Evolutionary conservation across 768 basidiomycete genomes (phyloP).

Genomic region (Mycena crocata): DNA sequence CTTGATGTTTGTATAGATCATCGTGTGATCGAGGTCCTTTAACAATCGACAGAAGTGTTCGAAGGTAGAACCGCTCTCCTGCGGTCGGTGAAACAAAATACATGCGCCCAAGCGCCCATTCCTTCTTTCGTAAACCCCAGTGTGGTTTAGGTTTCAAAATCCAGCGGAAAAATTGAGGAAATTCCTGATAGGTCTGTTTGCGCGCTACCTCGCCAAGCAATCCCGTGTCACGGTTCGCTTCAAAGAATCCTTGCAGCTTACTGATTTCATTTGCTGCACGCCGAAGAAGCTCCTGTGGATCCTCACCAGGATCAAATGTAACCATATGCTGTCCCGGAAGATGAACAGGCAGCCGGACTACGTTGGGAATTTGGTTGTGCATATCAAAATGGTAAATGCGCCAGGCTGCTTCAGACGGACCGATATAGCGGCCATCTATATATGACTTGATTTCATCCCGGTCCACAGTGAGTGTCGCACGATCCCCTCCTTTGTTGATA

Average conservation of each 20-base stretch:
- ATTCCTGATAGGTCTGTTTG: neutral
- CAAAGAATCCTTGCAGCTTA: neutral
- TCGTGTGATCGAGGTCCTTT: neutral
- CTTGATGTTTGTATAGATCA: neutral
- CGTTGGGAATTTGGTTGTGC: conserved; percentile 50
- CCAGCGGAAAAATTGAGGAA: neutral
- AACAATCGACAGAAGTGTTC: neutral
- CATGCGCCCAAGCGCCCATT: conserved; percentile 54
- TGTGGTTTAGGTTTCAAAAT: neutral
- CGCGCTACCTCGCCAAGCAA: neutral
- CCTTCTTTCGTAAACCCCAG: conserved; percentile 45
- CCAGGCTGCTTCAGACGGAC: conserved; percentile 47
- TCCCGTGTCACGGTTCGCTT: neutral
- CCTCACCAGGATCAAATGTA: conserved; percentile 44
- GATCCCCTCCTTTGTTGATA: neutral
- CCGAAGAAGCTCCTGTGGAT: conserved; percentile 1
- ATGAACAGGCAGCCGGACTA: conserved; percentile 57
- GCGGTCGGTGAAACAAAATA: conserved; percentile 43
- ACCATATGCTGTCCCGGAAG: conserved; percentile 54
- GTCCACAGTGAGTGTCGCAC: neutral
- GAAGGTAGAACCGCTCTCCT: conserved; percentile 1
- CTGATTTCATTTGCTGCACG: neutral
- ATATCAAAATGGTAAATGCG: conserved; percentile 46
- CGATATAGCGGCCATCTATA: conserved; percentile 41
- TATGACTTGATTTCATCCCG: neutral